Conservation (phyloP, 1,139 yeast genomes). For the Kurtzmaniella quercitrusa region DNA sequence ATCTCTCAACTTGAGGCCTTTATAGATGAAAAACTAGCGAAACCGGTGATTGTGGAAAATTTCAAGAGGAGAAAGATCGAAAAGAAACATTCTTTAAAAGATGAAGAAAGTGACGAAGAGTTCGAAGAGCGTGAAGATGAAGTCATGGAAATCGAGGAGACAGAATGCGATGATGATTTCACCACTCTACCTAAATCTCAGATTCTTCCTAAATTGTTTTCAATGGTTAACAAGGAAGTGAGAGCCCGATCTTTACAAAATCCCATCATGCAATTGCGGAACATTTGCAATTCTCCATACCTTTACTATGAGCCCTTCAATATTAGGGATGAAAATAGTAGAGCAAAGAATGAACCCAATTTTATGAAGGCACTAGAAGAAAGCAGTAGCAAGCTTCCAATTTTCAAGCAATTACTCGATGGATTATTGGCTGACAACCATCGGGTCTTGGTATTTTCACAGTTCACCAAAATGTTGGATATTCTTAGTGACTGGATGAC, state of each 20-base stretch:
- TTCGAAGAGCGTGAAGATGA: constrained; percentile 12
- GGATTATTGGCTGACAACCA: constrained; percentile 48
- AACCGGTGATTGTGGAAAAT: neutral
- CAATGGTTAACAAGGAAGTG: constrained; percentile 17
- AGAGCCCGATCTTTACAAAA: constrained; percentile 47
- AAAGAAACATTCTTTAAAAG: constrained; percentile 14
- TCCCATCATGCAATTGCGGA: constrained; percentile 75
- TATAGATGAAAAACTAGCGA: constrained; percentile 22
- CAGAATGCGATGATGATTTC: constrained; percentile 1
- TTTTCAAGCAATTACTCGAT: constrained; percentile 60
- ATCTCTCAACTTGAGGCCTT: constrained; percentile 35
- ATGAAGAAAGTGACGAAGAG: constrained; percentile 27
- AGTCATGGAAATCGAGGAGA: constrained; percentile 1
- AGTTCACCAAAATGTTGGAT: constrained; percentile 77
- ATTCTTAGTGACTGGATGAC: constrained; percentile 63
- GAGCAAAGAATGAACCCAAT: constrained; percentile 10
- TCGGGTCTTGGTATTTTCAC: constrained; percentile 76
- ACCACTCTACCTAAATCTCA: constrained; percentile 7
- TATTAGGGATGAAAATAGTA: constrained; percentile 14
- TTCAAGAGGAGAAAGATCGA: constrained; percentile 5
- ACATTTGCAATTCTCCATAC: constrained; percentile 82
- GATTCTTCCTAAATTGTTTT: constrained; percentile 16
- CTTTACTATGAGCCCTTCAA: constrained; percentile 75
- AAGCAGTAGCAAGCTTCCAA: constrained; percentile 68
- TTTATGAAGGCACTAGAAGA: constrained; percentile 33